phyloP scores from a whole-genome alignment of 768 basidiomycete genomes.

The Pisolithus orientalis region DNA sequence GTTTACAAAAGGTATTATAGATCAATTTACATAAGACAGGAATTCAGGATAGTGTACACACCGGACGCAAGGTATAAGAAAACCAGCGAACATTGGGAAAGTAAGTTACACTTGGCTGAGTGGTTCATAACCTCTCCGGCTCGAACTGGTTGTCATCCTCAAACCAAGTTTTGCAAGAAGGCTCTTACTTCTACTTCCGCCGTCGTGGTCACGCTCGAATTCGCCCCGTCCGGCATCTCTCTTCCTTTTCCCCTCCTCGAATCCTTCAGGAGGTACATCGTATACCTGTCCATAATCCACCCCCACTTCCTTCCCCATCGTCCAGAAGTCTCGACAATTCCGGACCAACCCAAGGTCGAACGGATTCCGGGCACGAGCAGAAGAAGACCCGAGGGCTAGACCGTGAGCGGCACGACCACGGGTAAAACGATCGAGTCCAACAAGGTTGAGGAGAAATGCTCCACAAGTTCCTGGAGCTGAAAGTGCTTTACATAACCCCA shows the following conservation, averaged over 20 bases:
- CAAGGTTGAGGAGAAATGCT: conserved; percentile 79
- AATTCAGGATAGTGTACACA: not conserved
- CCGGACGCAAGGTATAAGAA: not conserved
- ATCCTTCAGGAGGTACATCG: conserved; percentile 85
- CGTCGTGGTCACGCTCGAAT: conserved; percentile 44
- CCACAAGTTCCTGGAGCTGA: conserved; percentile 29
- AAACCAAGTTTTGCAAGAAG: conserved; percentile 29
- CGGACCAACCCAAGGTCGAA: conserved; percentile 76
- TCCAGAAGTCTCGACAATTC: conserved; percentile 96
- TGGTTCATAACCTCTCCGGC: conserved; percentile 30
- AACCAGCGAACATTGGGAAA: not conserved
- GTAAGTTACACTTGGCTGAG: conserved; percentile 21
- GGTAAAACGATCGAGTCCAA: conserved; percentile 93
- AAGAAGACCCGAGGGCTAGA: conserved; percentile 54
- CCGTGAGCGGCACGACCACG: conserved; percentile 86
- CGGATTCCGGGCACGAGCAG: conserved; percentile 73
- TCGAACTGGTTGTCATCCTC: conserved; percentile 31
- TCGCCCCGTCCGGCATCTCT: conserved; percentile 42
- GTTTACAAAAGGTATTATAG: too few relatives aligned
- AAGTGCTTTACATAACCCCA: conserved; percentile 28
- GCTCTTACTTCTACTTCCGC: conserved; percentile 33
- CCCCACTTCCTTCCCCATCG: conserved; percentile 72
- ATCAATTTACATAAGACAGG: not conserved
- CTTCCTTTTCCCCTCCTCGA: conserved; percentile 62
- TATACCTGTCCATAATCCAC: conserved; percentile 89